These are phyloP conservation scores for Trichoderma breve DNA, from an alignment of 2,329 filamentous ascomycete genomes.

Conservation along the genomic window DNA sequence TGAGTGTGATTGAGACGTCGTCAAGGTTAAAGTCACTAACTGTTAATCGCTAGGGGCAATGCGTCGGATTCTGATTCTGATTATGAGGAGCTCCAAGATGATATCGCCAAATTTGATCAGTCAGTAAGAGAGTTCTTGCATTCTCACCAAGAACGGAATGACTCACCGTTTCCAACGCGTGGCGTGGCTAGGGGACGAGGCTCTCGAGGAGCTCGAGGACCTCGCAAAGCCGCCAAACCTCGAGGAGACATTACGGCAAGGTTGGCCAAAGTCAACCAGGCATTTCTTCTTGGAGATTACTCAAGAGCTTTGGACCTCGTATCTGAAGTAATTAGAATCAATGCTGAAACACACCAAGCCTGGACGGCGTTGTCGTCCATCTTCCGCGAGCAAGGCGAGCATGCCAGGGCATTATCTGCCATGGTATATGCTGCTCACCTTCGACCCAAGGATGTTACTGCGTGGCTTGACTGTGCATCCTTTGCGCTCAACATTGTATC, in stretches of 20 bases:
- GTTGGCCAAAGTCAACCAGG: conserved; percentile 64
- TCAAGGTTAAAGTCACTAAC: neutral
- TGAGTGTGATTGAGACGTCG: neutral
- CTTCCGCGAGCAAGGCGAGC: conserved; percentile 58
- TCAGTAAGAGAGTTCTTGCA: conserved; percentile 43
- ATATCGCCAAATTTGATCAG: conserved; percentile 44
- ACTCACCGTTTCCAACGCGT: conserved; percentile 23
- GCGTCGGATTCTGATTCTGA: conserved; percentile 45
- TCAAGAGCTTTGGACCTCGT: conserved; percentile 57
- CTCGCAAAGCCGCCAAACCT: conserved; percentile 63
- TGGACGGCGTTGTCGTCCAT: conserved; percentile 63
- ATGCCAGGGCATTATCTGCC: conserved; percentile 56
- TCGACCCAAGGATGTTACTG: conserved; percentile 56
- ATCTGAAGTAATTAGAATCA: conserved; percentile 65
- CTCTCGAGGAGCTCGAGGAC: conserved; percentile 44
- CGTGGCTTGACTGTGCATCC: conserved; percentile 59
- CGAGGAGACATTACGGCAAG: conserved; percentile 68
- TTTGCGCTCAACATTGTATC: conserved; percentile 53
- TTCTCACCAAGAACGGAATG: conserved; percentile 34
- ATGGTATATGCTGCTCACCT: conserved; percentile 62
- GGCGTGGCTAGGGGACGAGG: conserved; percentile 30
- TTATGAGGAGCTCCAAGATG: conserved; percentile 43
- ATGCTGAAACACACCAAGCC: conserved; percentile 64
- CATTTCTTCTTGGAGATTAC: conserved; percentile 62
- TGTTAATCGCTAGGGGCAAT: conserved; percentile 23